Evolutionary conservation across 352 stramenopile genomes (phyloP).

Genomic region (Pythium coloratum): DNA sequence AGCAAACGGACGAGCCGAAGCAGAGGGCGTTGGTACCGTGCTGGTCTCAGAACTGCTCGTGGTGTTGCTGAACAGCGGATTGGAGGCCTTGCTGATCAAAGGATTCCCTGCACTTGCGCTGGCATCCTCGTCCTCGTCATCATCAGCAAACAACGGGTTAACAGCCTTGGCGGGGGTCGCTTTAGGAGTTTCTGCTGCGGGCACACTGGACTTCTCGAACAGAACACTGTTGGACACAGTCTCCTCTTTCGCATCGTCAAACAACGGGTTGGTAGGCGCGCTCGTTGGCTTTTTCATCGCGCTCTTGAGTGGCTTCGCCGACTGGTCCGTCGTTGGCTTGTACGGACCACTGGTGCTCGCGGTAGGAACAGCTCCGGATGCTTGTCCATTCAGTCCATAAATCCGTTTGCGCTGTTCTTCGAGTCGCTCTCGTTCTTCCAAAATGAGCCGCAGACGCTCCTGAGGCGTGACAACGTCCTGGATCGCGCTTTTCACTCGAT

Average conservation of each 20-base stretch:
- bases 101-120: background rate
- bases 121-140: background rate
- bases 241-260: background rate
- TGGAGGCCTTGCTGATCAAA: slow-evolving; percentile 18
- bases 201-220: background rate
- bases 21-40: slow-evolving; percentile 7
- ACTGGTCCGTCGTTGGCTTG: slow-evolving; percentile 14
- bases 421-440: slow-evolving; percentile 61
- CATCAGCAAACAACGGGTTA: slow-evolving; percentile 22
- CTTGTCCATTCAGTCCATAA: background rate
- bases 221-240: background rate
- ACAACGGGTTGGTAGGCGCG: slow-evolving; percentile 13
- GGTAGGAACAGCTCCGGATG: background rate
- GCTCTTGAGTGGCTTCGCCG: slow-evolving; percentile 20
- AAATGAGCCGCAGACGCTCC: slow-evolving; percentile 58
- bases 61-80: slow-evolving; percentile 9
- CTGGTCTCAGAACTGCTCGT: background rate
- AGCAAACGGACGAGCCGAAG: background rate
- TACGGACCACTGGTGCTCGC: background rate
- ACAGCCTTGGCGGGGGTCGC: background rate
- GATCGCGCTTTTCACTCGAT: slow-evolving; percentile 59
- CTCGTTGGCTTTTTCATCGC: slow-evolving; percentile 20
- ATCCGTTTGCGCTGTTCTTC: slow-evolving; percentile 63
- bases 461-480: slow-evolving; percentile 39
- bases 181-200: background rate